These are phyloP conservation scores for Brassica nigra DNA, from an alignment of 345 rosid species.

Conservation along the genomic window DNA sequence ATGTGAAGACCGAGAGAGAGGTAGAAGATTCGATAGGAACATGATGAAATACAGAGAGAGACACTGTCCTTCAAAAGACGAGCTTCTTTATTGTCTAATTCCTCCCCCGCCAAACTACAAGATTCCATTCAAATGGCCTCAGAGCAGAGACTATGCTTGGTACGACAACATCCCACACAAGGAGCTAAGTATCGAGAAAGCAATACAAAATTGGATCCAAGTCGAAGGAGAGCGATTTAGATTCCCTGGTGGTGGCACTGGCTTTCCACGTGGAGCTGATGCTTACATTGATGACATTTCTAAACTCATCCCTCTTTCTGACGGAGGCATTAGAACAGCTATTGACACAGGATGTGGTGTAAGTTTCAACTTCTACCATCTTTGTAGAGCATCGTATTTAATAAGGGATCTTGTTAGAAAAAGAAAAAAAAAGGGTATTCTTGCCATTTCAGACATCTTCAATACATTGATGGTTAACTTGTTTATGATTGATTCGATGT, in stretches of 20 bases:
- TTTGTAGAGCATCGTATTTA: not conserved
- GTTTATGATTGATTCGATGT: not conserved
- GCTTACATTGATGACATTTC: slow-evolving; percentile 86
- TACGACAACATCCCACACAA: slow-evolving; percentile 92
- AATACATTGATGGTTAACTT: not conserved
- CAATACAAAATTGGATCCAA: slow-evolving; percentile 97
- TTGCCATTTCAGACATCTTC: not conserved
- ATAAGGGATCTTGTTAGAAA: not conserved
- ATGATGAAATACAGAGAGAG: slow-evolving; percentile 91
- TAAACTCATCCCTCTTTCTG: slow-evolving; percentile 70
- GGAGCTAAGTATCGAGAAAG: slow-evolving; percentile 95
- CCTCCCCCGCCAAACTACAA: slow-evolving; percentile 96
- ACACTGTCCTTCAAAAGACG: slow-evolving; percentile 83
- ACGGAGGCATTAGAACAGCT: slow-evolving; percentile 83
- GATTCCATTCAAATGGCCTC: slow-evolving; percentile 97
- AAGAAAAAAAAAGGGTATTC: not conserved
- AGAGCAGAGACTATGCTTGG: slow-evolving; percentile 96
- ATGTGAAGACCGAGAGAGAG: slow-evolving; percentile 73
- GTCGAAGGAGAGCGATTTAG: slow-evolving; percentile 83
- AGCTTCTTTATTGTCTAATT: slow-evolving; percentile 68
- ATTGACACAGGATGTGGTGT: slow-evolving; percentile 98
- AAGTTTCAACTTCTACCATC: slow-evolving; percentile 33
- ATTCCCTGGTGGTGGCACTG: slow-evolving; percentile 99
- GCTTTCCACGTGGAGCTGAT: slow-evolving; percentile 95
- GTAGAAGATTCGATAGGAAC: slow-evolving; percentile 69